Percentiles rank a stretch among this genome's conserved stretches.
Conservation (phyloP, 1,284 basidiomycete species). For the Pulveroboletus sp. region DNA sequence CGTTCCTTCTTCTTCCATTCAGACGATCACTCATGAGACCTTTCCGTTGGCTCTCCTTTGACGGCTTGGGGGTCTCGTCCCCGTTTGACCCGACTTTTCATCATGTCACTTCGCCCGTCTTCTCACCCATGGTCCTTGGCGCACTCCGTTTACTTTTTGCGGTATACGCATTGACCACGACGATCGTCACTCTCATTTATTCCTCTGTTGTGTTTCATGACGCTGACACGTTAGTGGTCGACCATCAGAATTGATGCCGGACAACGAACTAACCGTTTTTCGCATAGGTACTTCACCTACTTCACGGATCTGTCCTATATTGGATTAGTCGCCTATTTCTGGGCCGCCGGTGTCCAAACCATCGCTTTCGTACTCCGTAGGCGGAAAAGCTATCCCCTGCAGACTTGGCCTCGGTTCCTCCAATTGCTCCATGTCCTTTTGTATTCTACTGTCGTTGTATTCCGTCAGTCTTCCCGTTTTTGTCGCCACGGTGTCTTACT, state of each 20-base stretch:
- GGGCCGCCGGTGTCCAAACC: slow-evolving; percentile 55
- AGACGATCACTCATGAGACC: slow-evolving; percentile 6
- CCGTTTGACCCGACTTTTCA: slow-evolving; percentile 51
- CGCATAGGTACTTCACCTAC: slow-evolving; percentile 53
- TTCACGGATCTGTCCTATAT: slow-evolving; percentile 63
- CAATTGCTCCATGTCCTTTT: slow-evolving; percentile 57
- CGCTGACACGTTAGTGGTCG: slow-evolving; percentile 28
- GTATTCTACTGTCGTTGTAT: slow-evolving; percentile 50
- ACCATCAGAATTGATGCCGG: background rate
- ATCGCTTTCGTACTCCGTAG: slow-evolving; percentile 38
- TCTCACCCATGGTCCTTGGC: slow-evolving; percentile 46
- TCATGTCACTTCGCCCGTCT: slow-evolving; percentile 57
- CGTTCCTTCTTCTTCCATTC: background rate
- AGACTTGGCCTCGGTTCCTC: slow-evolving; percentile 52
- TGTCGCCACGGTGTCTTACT: background rate
- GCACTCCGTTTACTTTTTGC: slow-evolving; percentile 47
- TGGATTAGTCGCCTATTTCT: slow-evolving; percentile 60
- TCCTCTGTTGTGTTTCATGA: slow-evolving; percentile 30
- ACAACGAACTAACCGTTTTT: background rate
- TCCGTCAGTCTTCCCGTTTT: slow-evolving; percentile 44
- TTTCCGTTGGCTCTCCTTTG: slow-evolving; percentile 13
- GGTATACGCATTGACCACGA: slow-evolving; percentile 48
- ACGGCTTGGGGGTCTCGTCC: slow-evolving; percentile 28
- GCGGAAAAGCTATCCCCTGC: slow-evolving; percentile 47
- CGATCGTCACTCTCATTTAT: slow-evolving; percentile 44